Evolutionary conservation across 495 filamentous ascomycete species (phyloP), one percentile per base, ranked within the genome.

Genomic region (Penicillium pulvis): DNA sequence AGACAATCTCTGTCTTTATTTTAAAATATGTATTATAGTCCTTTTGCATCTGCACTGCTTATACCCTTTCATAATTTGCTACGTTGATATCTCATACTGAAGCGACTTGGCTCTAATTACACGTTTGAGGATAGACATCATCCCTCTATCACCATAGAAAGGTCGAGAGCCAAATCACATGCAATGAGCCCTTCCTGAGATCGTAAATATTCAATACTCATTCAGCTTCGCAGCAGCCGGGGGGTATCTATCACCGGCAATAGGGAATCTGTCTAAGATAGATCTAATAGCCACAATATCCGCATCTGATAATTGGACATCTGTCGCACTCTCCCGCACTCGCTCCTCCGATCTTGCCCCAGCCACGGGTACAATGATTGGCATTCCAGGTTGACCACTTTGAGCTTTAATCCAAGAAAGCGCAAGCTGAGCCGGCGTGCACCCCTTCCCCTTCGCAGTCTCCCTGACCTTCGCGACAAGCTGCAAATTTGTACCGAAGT

Each of bases 321-420:
- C 28, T 16, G 59, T 68, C 5, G 65, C 53, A 65, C 87, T 87
- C 72, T 87, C 84, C 19, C 63, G 48, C 2, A 85, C 74, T 5
- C 81, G 70, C 5, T 54, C 70, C 3, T 57, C 73, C 2, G 73
- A 78, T 31, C 81, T 85, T 12, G 87, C 81, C 3, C 90, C 89
- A 0, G 88, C 89, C 56, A 94, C 91, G 2, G 90, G 90, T 41
- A 93, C 49, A 63, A 92, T 85, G 4, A 73, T 69, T 4, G 83
- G 79, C 59, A 81, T 75, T 6, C 81, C 83, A 33, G 81, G 67
- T 39, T 75, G 69, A 26, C 74, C 68, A 30, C 79, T 75, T 51
- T 84, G 70, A 1, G 72, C 69, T 44, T 67, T 68, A 1, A 84
- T 75, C 89, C 90, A 96, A 17, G 73, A 78, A 48, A 94, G 75